Percentiles rank a stretch among this genome's conserved stretches.
Conservation (phyloP, 805 yeast species). For the Candida broadrunensis region DNA sequence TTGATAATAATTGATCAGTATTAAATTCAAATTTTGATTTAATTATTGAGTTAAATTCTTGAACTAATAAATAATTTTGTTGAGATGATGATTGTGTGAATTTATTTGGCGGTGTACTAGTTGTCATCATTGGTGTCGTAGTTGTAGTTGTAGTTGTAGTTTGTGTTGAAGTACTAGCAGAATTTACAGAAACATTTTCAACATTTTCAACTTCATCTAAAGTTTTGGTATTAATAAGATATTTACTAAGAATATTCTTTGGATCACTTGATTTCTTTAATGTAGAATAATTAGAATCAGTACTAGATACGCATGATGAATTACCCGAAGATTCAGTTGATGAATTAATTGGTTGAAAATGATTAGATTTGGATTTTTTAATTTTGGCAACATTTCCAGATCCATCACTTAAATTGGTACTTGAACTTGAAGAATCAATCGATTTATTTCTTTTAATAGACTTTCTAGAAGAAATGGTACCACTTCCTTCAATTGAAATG, state of each 20-base stretch:
- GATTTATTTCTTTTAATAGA: too few species aligned
- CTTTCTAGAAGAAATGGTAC: too few species aligned
- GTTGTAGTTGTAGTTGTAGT: neutral
- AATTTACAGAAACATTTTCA: neutral
- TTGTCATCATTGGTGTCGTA: neutral
- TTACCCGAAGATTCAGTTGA: too few species aligned
- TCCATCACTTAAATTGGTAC: too few species aligned
- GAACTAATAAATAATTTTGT: neutral
- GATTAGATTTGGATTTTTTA: too few species aligned
- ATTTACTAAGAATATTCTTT: neutral
- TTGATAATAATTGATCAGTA: neutral
- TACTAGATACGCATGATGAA: neutral
- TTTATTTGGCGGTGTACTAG: neutral
- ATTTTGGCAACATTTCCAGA: too few species aligned
- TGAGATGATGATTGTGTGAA: neutral
- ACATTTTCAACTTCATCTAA: neutral
- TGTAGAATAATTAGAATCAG: neutral
- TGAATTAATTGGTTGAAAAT: too few species aligned
- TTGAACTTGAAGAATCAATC: too few species aligned
- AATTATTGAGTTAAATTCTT: neutral
- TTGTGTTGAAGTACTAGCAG: neutral
- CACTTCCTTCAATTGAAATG: too few species aligned
- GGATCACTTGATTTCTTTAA: neutral
- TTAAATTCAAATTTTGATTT: neutral
- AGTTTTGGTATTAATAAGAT: neutral